Evolutionary conservation across 2,329 filamentous ascomycete genomes (phyloP).

Genomic region (Ophiosphaerella korrae): DNA sequence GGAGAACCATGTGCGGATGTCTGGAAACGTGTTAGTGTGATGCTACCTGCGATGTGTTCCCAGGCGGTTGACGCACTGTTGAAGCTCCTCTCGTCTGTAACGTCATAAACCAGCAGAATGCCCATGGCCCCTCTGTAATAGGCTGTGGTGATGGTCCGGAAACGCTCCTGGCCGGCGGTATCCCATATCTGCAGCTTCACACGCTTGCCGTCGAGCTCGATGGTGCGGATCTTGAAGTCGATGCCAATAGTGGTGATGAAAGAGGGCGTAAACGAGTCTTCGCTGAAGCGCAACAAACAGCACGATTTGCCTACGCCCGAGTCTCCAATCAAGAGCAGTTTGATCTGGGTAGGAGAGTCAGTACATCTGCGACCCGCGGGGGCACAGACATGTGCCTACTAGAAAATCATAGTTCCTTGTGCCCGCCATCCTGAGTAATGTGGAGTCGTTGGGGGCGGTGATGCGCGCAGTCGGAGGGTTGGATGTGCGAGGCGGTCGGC

Average conservation of each 20-base stretch:
- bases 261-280: slow-evolving; percentile 95
- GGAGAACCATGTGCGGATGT: slow-evolving; percentile 99
- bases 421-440: slow-evolving; percentile 72
- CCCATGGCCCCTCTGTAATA: slow-evolving; percentile 99
- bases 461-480: neutral
- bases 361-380: slow-evolving; percentile 11
- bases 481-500: neutral
- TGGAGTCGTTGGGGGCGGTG: slow-evolving; percentile 1
- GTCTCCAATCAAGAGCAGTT: slow-evolving; percentile 94
- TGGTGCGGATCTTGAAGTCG: slow-evolving; percentile 99
- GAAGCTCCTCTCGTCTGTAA: slow-evolving; percentile 94
- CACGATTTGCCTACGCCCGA: slow-evolving; percentile 97
- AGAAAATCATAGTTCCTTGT: slow-evolving; percentile 99
- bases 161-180: slow-evolving; percentile 96
- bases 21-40: slow-evolving; percentile 55
- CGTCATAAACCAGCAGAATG: slow-evolving; percentile 96
- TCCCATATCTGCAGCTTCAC: slow-evolving; percentile 99
- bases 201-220: slow-evolving; percentile 97
- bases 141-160: slow-evolving; percentile 97
- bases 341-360: slow-evolving; percentile 68
- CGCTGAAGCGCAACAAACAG: slow-evolving; percentile 94
- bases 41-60: neutral
- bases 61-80: slow-evolving; percentile 69
- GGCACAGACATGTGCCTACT: slow-evolving; percentile 61
- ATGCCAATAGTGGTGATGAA: slow-evolving; percentile 99